Base-by-base conservation (phyloP, 2,329 filamentous ascomycete species). In the Thelonectria olida region DNA sequence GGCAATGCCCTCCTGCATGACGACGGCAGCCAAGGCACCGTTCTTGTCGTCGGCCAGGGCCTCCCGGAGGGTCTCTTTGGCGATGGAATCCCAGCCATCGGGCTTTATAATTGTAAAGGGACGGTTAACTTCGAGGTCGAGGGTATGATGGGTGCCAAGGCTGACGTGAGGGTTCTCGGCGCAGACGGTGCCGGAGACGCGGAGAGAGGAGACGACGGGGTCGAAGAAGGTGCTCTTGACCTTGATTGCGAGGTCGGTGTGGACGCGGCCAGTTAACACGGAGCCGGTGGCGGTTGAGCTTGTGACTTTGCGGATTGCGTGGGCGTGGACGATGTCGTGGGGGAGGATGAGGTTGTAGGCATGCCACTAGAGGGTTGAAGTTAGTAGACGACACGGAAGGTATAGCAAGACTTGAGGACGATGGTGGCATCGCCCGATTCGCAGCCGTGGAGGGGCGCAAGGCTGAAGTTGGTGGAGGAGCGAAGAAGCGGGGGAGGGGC, bases 51-150 rank as follows among this genome's bases (percentile, higher is more conserved):
- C 88, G 69, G 92, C 89, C 13, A 95, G 84, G 1, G 93, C 90
- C 75, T 97, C 92, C 58, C 86, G 83, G 10, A 99, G 84, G 45
- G 92, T 90, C 61, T 92, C 89, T 48, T 90, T 81, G 4, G 94
- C 92, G 10, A 99, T 89, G 67, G 91, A 94, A 77, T 99, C 96
- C 96, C 96, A 99, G 41, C 93, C 78, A 55, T 77, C 90, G 38
- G 86, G 85, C 79, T 98, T 98, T 80, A 93, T 91, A 7, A 99
- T 76, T 7, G 92, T 95, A 71, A 98, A 98, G 51, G 93, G 90
- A 41, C 94, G 86, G 71, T 96, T 89, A 59, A 97, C 83, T 75
- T 97, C 95, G 45, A 99, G 85, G 67, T 97, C 95, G 66, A 88
- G 81, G 2, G 85, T 88, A 71, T 88, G 86, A 69, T 86, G 82